Evolutionary conservation across 2,329 filamentous ascomycete genomes (phyloP).

Genomic region (Cordyceps fumosorosea): DNA sequence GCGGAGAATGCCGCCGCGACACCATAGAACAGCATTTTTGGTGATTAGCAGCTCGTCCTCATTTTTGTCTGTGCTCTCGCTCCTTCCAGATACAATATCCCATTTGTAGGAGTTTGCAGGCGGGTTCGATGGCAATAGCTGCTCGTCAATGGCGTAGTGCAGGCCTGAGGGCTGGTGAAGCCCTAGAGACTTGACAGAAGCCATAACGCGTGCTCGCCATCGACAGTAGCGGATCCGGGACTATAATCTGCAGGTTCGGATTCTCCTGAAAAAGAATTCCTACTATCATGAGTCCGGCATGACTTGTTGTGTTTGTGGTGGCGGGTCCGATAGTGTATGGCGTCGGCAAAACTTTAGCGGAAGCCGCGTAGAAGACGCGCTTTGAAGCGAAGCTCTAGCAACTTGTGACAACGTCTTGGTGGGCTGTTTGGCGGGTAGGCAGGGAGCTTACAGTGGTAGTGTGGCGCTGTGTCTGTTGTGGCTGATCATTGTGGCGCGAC

Average conservation of each 20-base stretch:
- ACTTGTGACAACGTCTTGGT: background rate
- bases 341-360: background rate
- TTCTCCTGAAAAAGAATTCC: background rate
- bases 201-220: slow-evolving; percentile 56
- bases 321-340: background rate
- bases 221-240: slow-evolving; percentile 12
- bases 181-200: slow-evolving; percentile 82
- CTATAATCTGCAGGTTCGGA: background rate
- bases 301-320: background rate
- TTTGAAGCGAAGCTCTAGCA: background rate
- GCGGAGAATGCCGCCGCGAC: slow-evolving; percentile 74
- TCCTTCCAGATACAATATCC: slow-evolving; percentile 58
- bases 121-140: slow-evolving; percentile 64
- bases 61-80: slow-evolving; percentile 33
- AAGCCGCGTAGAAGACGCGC: slow-evolving; percentile 11
- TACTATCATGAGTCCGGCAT: background rate
- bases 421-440: slow-evolving; percentile 1
- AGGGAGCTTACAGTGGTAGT: background rate
- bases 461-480: background rate
- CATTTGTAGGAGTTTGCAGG: slow-evolving; percentile 52
- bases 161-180: slow-evolving; percentile 83
- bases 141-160: slow-evolving; percentile 74
- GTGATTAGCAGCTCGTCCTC: slow-evolving; percentile 81
- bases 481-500: slow-evolving; percentile 5
- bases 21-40: slow-evolving; percentile 76